Base-by-base conservation (phyloP, 352 stramenopile genomes). In the Globisporangium echinulatum region DNA sequence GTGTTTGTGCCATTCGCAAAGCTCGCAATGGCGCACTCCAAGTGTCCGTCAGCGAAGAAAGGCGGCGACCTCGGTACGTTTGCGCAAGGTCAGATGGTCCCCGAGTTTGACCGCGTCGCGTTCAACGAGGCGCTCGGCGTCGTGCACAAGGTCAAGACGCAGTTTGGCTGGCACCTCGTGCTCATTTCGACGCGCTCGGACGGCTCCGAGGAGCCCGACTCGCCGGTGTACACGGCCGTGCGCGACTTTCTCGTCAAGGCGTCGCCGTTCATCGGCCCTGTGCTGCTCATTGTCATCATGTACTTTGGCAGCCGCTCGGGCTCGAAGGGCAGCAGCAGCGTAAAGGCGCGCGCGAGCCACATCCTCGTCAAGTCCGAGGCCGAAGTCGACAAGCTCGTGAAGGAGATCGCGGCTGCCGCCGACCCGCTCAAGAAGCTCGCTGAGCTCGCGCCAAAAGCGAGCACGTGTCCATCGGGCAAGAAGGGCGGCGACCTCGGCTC, bases 111-210 rank as follows among this genome's bases (percentile, higher is more conserved):
- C 63, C 69, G 69, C 44, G 72, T 90, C 53, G 83, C 75, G 49
- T 92, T 92, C 54, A 77, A 85, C 54, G 69, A 82, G 54, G 72
- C 83, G 1, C 68, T 90, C 9, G 83, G 77, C 44, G 77, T 74
- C 13, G 74, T 92, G 50, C 79, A 91, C 79, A 93, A 93, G 73
- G 84, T 93, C 43, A 62, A 93, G 68, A 93, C 84, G 37, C 84
- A 93, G 67, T 86, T 88, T 42, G 78, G 78, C 37, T 88, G 76
- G 76, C 78, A 88, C 61, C 55, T 87, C 13, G 66, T 88, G 52
- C 68, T 87, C 56, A 78, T 81, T 50, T 84, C 74, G 33, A 69
- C 74, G 44, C 77, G 77, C 37, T 69, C 75, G 58, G 71, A 84
- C 54, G 74, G 71, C 52, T 67, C 58, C 2, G 73, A 80, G 48